Conservation (phyloP, 75 land plant species). For the Sequoia sempervirens region DNA sequence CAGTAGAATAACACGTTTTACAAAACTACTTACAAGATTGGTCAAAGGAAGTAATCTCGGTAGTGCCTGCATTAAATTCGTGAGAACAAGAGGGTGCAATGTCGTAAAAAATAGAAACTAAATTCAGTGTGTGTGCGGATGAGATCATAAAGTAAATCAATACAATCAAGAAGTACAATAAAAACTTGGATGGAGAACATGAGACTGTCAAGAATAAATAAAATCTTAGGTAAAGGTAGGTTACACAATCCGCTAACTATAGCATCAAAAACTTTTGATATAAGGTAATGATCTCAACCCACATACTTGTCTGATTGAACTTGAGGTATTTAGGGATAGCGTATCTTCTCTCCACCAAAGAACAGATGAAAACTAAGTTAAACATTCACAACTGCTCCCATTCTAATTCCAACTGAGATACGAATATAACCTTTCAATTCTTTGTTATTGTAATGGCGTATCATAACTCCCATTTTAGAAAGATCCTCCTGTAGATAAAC, state of each 20-base stretch:
- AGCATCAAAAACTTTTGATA: too few relatives aligned
- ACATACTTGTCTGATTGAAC: background rate
- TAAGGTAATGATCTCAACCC: background rate
- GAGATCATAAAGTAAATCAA: background rate
- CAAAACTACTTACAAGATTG: too few relatives aligned
- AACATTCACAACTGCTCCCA: background rate
- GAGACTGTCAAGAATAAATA: background rate
- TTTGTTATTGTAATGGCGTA: slow-evolving; percentile 88
- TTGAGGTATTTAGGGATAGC: background rate
- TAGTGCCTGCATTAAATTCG: background rate
- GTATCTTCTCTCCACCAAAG: background rate
- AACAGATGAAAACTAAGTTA: background rate
- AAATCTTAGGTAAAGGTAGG: background rate
- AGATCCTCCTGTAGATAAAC: slow-evolving; percentile 67
- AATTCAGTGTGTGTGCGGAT: background rate
- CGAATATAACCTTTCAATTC: slow-evolving; percentile 81
- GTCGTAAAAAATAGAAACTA: background rate
- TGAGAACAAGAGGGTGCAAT: background rate
- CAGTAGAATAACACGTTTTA: too few relatives aligned
- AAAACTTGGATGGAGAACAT: background rate
- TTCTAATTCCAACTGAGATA: slow-evolving; percentile 82
- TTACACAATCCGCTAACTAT: background rate
- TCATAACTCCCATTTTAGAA: slow-evolving; percentile 82
- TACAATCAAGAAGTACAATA: background rate
- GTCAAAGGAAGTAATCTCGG: background rate